phyloP scores from a whole-genome alignment of 371 early-diverging fungal genomes.

The Lichtheimia ramosa region DNA sequence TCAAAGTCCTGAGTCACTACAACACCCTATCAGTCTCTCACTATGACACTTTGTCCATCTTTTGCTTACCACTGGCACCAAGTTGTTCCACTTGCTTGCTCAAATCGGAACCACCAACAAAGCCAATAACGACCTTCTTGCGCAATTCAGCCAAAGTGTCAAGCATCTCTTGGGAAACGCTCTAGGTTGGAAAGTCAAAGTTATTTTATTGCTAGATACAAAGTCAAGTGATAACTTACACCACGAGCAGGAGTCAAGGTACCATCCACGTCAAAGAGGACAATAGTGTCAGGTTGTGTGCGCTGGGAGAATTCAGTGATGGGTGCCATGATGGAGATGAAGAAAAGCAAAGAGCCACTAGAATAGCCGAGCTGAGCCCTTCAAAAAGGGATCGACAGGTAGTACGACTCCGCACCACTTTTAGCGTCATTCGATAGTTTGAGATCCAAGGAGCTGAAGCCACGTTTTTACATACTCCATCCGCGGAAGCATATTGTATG shows the following conservation, averaged over 20 bases:
- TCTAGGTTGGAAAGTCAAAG: slow-evolving; percentile 27
- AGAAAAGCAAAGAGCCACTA: not conserved
- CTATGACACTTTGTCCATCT: not conserved
- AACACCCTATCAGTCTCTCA: slow-evolving; percentile 21
- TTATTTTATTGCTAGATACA: too few species aligned
- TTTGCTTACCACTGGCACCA: slow-evolving; percentile 74
- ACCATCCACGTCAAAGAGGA: slow-evolving; percentile 99
- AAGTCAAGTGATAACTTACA: slow-evolving; percentile 60
- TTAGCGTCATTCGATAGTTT: too few species aligned
- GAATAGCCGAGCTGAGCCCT: not conserved
- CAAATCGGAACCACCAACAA: slow-evolving; percentile 99
- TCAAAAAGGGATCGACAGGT: too few species aligned
- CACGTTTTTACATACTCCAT: too few species aligned
- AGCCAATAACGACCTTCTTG: slow-evolving; percentile 94
- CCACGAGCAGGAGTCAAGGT: slow-evolving; percentile 97
- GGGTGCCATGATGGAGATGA: slow-evolving; percentile 24
- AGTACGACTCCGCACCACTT: too few species aligned
- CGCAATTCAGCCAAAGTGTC: slow-evolving; percentile 80
- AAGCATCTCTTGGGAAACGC: slow-evolving; percentile 78
- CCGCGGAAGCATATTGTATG: too few species aligned
- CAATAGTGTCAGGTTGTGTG: slow-evolving; percentile 77
- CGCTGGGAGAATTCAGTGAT: slow-evolving; percentile 53
- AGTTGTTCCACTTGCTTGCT: slow-evolving; percentile 98
- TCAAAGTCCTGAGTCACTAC: slow-evolving; percentile 76
- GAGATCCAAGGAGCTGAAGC: too few species aligned